Evolutionary conservation across 345 rosid genomes (phyloP).

Genomic region (Hibiscus mutabilis): DNA sequence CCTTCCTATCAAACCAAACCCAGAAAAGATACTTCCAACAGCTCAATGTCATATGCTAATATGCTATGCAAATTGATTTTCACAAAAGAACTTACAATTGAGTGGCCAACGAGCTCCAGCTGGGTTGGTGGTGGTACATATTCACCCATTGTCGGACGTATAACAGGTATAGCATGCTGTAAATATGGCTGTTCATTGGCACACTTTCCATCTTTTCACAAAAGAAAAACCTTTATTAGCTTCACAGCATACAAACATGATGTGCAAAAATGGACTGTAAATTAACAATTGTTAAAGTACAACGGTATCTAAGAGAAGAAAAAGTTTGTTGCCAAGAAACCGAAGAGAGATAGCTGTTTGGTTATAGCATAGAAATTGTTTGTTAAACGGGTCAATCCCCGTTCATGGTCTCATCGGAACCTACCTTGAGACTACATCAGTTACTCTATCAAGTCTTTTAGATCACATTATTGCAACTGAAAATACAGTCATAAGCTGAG

Average conservation of each 20-base stretch:
- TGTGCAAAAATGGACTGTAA: not conserved
- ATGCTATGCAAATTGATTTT: not conserved
- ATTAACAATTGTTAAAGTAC: not conserved
- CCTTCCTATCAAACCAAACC: not conserved
- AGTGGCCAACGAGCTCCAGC: slow-evolving; percentile 26
- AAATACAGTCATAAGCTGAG: not conserved
- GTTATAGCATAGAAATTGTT: not conserved
- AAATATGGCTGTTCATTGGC: slow-evolving; percentile 19
- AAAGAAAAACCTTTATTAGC: slow-evolving; percentile 9
- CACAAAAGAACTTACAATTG: slow-evolving; percentile 26
- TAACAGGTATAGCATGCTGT: slow-evolving; percentile 13
- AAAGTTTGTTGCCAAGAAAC: not conserved
- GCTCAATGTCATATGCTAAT: not conserved
- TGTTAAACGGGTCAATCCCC: not conserved
- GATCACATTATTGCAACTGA: not conserved
- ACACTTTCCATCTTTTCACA: slow-evolving; percentile 18
- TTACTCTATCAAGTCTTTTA: not conserved
- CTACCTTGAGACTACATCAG: not conserved
- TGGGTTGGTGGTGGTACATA: slow-evolving; percentile 21
- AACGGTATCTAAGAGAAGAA: not conserved
- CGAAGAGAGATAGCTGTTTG: not conserved
- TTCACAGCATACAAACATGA: not conserved
- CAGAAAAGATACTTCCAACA: not conserved
- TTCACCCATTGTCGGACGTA: slow-evolving; percentile 20
- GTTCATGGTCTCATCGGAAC: not conserved